These are phyloP conservation scores for Helicocarpus griseus DNA, from an alignment of 2,329 filamentous ascomycete species.

Conservation along the genomic window DNA sequence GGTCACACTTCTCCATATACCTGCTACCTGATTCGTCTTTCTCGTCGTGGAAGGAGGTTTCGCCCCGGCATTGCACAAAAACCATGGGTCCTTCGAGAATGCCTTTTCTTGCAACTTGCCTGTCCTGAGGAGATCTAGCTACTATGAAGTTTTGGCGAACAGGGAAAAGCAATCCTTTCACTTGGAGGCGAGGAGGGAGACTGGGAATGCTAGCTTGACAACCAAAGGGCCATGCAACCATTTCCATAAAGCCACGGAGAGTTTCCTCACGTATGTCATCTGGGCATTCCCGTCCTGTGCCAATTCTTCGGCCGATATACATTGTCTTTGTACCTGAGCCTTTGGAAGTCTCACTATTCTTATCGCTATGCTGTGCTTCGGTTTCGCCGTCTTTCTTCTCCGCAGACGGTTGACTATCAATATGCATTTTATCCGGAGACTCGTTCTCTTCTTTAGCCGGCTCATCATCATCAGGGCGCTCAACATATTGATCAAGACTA, in stretches of 20 bases:
- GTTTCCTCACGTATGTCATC: slow-evolving; percentile 48
- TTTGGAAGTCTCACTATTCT: neutral
- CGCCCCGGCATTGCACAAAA: slow-evolving; percentile 45
- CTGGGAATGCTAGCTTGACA: slow-evolving; percentile 42
- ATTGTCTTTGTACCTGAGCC: slow-evolving; percentile 14
- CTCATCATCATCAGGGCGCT: slow-evolving; percentile 23
- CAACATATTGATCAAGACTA: slow-evolving; percentile 47
- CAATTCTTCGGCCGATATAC: slow-evolving; percentile 52
- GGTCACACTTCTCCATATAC: slow-evolving; percentile 39
- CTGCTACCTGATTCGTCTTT: slow-evolving; percentile 22
- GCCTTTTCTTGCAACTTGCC: slow-evolving; percentile 42
- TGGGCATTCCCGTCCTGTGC: slow-evolving; percentile 49
- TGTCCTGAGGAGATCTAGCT: slow-evolving; percentile 44
- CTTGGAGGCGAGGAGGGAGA: slow-evolving; percentile 38
- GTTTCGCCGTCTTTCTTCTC: slow-evolving; percentile 6
- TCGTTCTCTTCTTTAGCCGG: slow-evolving; percentile 6
- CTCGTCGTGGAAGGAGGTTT: slow-evolving; percentile 42
- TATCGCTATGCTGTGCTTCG: slow-evolving; percentile 1
- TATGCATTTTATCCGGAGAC: slow-evolving; percentile 10
- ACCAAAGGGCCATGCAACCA: slow-evolving; percentile 48
- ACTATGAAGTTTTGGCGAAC: slow-evolving; percentile 47
- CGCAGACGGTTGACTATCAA: slow-evolving; percentile 12
- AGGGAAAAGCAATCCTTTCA: slow-evolving; percentile 45
- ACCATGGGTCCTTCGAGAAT: slow-evolving; percentile 50
- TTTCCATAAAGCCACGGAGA: slow-evolving; percentile 48